Percentiles rank a stretch among this genome's conserved stretches.
Conservation (phyloP, 1,284 basidiomycete species). For the Pseudozyma hubeiensis region DNA sequence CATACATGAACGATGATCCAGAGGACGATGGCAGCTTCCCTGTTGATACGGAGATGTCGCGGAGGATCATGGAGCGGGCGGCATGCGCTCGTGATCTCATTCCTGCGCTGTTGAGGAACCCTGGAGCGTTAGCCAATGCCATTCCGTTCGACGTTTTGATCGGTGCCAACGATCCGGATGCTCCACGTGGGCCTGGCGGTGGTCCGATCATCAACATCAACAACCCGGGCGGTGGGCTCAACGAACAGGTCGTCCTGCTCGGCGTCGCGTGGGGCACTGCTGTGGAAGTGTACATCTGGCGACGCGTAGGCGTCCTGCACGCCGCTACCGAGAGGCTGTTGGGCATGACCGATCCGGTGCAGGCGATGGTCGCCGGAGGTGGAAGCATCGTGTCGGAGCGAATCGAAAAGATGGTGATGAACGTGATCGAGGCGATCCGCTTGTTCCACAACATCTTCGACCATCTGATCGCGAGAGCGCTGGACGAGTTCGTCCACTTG, state of each 20-base stretch:
- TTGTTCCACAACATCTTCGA: conserved; percentile 53
- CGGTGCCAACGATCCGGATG: conserved; percentile 33
- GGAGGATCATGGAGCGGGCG: conserved; percentile 47
- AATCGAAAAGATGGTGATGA: conserved; percentile 52
- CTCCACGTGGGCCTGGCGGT: conserved; percentile 1
- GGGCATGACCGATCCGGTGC: conserved; percentile 15
- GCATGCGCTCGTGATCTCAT: conserved; percentile 48
- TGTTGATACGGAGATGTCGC: conserved; percentile 51
- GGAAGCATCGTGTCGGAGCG: conserved; percentile 31
- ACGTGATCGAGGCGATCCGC: conserved; percentile 40
- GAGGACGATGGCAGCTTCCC: conserved; percentile 36
- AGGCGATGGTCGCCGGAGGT: conserved; percentile 30
- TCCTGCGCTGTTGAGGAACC: conserved; percentile 42
- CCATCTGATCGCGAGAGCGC: conserved; percentile 31
- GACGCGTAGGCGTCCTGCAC: conserved; percentile 38
- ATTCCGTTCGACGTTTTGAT: conserved; percentile 48
- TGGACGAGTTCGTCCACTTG: conserved; percentile 44
- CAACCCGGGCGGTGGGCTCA: conserved; percentile 44
- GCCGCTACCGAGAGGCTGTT: conserved; percentile 25
- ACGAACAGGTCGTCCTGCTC: conserved; percentile 47
- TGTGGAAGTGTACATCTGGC: conserved; percentile 54
- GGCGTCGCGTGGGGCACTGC: conserved; percentile 54
- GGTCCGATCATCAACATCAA: conserved; percentile 44
- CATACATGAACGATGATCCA: conserved; percentile 45
- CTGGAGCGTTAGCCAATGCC: conserved; percentile 40